Evolutionary conservation across 257 asterid species (phyloP).

Genomic region (Plectranthus barbatus): DNA sequence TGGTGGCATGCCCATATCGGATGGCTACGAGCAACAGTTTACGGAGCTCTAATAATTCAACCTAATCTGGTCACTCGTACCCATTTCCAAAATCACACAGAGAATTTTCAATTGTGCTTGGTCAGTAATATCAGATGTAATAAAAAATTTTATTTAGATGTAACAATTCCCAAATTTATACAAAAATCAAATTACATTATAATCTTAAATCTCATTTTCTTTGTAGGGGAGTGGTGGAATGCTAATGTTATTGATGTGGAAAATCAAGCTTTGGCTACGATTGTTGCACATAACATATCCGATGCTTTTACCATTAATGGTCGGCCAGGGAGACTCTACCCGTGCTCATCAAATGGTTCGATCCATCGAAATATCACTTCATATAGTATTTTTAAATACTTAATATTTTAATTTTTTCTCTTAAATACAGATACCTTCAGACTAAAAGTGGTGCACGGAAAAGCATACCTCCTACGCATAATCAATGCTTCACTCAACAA

Average conservation of each 20-base stretch:
- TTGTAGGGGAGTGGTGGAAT: slow-evolving; percentile 78
- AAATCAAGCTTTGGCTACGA: slow-evolving; percentile 32
- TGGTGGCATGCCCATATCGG: slow-evolving; percentile 84
- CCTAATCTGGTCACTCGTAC: slow-evolving; percentile 45
- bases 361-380: background rate
- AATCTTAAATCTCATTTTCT: background rate
- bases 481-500: slow-evolving; percentile 72
- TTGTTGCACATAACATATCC: slow-evolving; percentile 37
- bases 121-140: slow-evolving; percentile 12
- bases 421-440: slow-evolving; percentile 35
- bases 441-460: slow-evolving; percentile 39
- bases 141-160: background rate
- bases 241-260: slow-evolving; percentile 52
- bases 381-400: no score
- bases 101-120: slow-evolving; percentile 57
- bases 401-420: background rate
- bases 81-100: slow-evolving; percentile 60
- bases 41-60: slow-evolving; percentile 58
- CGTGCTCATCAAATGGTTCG: slow-evolving; percentile 51
- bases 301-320: slow-evolving; percentile 74
- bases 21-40: slow-evolving; percentile 57
- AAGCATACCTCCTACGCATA: slow-evolving; percentile 61
- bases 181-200: background rate
- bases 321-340: slow-evolving; percentile 52
- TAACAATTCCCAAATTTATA: background rate